A percentile compares a stretch with the other conserved stretches of the same genome.
These are phyloP conservation scores for Termitomyces sp. DNA, from an alignment of 768 basidiomycete genomes.

Conservation along the genomic window DNA sequence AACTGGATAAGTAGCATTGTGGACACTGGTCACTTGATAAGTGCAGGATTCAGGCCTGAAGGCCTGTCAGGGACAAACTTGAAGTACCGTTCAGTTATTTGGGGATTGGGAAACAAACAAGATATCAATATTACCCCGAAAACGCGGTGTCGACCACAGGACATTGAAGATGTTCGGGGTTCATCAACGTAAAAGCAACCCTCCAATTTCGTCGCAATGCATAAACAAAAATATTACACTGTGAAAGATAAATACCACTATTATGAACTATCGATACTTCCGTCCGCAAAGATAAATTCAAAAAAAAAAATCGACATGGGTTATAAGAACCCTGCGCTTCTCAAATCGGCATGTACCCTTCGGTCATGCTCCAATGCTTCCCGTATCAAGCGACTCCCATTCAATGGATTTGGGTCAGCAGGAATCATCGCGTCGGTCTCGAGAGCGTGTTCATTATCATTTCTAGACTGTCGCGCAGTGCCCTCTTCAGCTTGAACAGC, in stretches of 20 bases:
- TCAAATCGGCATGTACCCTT: slow-evolving; percentile 52
- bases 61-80: neutral
- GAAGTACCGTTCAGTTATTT: too few species aligned
- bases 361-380: slow-evolving; percentile 49
- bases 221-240: neutral
- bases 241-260: neutral
- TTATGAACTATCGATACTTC: neutral
- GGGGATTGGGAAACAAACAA: neutral
- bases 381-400: slow-evolving; percentile 35
- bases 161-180: too few species aligned
- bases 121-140: neutral
- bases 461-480: slow-evolving; percentile 2
- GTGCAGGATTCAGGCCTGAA: too few species aligned
- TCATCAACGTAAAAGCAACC: too few species aligned
- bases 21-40: neutral
- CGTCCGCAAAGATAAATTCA: neutral
- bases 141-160: too few species aligned
- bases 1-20: neutral
- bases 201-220: neutral
- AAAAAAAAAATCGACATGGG: neutral
- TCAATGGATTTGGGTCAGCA: slow-evolving; percentile 33
- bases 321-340: slow-evolving; percentile 61
- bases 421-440: slow-evolving; percentile 36
- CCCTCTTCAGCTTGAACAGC: slow-evolving; percentile 27
- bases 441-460: slow-evolving; percentile 19